A percentile compares a stretch with the other conserved stretches of the same genome.
Evolutionary conservation across 768 basidiomycete genomes (phyloP).

Genomic region (Phaffia tasmanica): DNA sequence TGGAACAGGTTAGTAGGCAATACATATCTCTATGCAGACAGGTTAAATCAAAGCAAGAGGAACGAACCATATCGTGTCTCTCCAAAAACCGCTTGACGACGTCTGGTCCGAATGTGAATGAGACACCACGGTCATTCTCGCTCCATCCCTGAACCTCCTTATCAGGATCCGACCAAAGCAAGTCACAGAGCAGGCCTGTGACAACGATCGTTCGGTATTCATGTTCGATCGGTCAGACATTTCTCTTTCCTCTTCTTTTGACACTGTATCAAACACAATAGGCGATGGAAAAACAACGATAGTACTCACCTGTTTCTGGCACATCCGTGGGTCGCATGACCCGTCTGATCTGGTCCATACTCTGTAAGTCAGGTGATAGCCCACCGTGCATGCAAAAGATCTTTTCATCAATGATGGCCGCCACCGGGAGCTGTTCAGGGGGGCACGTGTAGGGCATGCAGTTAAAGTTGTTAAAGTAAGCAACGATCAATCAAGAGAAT

Average conservation of each 20-base stretch:
- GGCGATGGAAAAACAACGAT: not conserved
- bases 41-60: slow-evolving; percentile 10
- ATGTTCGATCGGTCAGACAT: not conserved
- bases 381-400: slow-evolving; percentile 26
- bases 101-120: slow-evolving; percentile 27
- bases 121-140: slow-evolving; percentile 27
- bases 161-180: slow-evolving; percentile 29
- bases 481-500: not conserved
- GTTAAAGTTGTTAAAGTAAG: not conserved
- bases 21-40: not conserved
- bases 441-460: not conserved
- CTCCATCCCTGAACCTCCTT: slow-evolving; percentile 28
- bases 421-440: slow-evolving; percentile 18
- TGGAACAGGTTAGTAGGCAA: not conserved
- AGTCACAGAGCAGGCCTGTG: slow-evolving; percentile 28
- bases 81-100: slow-evolving; percentile 29
- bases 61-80: slow-evolving; percentile 27
- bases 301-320: slow-evolving; percentile 22
- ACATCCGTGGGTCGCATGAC: slow-evolving; percentile 30
- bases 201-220: not conserved
- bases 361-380: slow-evolving; percentile 26
- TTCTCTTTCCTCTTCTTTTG: not conserved
- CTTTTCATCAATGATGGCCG: slow-evolving; percentile 28
- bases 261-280: not conserved
- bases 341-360: slow-evolving; percentile 28